Evolutionary conservation across 2,329 filamentous ascomycete species (phyloP), one percentile per base, ranked within the genome.

Genomic region (Ascosphaera pollenicola): DNA sequence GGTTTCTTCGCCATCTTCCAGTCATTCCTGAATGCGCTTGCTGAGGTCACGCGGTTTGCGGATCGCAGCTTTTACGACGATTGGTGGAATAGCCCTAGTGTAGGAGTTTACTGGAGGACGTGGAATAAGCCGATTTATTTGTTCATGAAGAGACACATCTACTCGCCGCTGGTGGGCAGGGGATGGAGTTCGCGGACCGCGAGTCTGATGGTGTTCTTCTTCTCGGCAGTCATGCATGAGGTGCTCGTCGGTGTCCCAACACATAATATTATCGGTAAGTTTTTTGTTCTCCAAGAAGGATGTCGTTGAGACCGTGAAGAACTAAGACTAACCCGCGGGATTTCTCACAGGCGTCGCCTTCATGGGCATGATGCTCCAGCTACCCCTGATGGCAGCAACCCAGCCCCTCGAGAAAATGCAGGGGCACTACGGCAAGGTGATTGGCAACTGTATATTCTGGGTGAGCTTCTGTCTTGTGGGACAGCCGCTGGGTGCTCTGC

Each of bases 121-220:
- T 98, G 89, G 89, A 98, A 98, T 61, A 91, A 91, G 55, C 89
- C 89, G 1, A 87, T 98, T 4, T 92, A 92, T 52, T 77, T 84
- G 42, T 98, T 93, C 58, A 95, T 98, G 75, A 85, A 82, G 51
- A 69, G 89, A 30, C 89, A 98, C 55, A 74, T 98, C 39, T 95
- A 89, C 60, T 77, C 78, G 31, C 89, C 89, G 1, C 67, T 98
- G 45, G 68, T 92, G 24, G 82, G 81, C 1, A 70, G 89, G 36
- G 89, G 89, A 1, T 85, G 81, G 66, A 78, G 70, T 41, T 69
- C 75, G 7, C 59, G 62, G 2, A 54, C 68, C 1, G 82, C 89
- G 2, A 87, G 83, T 49, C 63, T 80, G 19, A 67, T 78, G 42
- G 89, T 95, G 8, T 98, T 98, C 57, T 61, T 82, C 13, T 71